phyloP scores from a whole-genome alignment of 2,329 filamentous ascomycete genomes.

The Pezicula rhizophila region DNA sequence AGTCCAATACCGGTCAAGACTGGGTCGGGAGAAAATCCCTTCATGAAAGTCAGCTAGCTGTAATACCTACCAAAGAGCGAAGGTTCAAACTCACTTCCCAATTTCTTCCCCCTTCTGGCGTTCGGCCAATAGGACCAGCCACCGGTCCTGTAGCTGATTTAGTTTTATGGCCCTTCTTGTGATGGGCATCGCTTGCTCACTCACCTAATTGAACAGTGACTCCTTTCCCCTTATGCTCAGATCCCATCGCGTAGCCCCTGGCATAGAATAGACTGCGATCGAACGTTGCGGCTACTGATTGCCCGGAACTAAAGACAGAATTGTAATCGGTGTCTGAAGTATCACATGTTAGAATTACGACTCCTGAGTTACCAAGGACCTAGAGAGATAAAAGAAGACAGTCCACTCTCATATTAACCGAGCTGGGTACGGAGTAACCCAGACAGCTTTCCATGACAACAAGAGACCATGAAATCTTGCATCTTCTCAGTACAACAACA shows the following conservation, averaged over 20 bases:
- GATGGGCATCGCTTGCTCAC: too few species aligned
- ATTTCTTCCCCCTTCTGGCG: slow-evolving; percentile 64
- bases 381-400: too few species aligned
- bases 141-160: slow-evolving; percentile 38
- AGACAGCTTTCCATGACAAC: too few species aligned
- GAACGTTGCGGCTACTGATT: slow-evolving; percentile 66
- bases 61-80: slow-evolving; percentile 39
- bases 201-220: slow-evolving; percentile 62
- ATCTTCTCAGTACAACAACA: too few species aligned
- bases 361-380: too few species aligned
- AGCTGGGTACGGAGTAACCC: too few species aligned
- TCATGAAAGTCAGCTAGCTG: slow-evolving; percentile 28
- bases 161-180: too few species aligned
- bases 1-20: slow-evolving; percentile 68
- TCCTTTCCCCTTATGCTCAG: slow-evolving; percentile 69
- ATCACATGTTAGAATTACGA: too few species aligned
- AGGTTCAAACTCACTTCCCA: slow-evolving; percentile 62
- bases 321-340: slow-evolving; percentile 51
- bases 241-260: slow-evolving; percentile 41
- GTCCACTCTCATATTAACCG: too few species aligned
- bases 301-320: slow-evolving; percentile 64
- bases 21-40: slow-evolving; percentile 62
- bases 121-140: slow-evolving; percentile 64
- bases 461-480: too few species aligned
- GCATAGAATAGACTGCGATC: slow-evolving; percentile 54